Evolutionary conservation across 78 protist species (phyloP), one percentile per base, ranked within the genome.

Genomic region (Chrysochromulina tobinii): DNA sequence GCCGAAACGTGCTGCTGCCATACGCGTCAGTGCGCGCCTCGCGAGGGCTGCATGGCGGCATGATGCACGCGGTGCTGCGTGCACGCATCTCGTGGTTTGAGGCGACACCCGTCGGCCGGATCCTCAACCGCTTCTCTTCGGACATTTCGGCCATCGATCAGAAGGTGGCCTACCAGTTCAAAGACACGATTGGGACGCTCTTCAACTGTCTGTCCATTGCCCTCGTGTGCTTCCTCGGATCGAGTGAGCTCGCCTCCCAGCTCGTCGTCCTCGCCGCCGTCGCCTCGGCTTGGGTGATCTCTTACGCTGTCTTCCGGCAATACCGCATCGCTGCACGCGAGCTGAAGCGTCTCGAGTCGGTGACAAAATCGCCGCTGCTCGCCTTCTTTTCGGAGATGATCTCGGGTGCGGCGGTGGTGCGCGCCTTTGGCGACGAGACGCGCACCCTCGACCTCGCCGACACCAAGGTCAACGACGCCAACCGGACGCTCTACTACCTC

Each of bases 101-200:
- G 89, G 91, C 96, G 5, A 97, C 99, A 11, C 99, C 99, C 9
- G 73, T 94, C 18, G 99, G 99, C 21, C 93, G 98, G 14, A 95
- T 98, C 61, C 75, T 98, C 53, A 97, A 97, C 88, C 96, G 99
- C 64, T 59, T 59, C 12, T 59, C 12, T 7, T 14, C 23, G 7
- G 64, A 7, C 64, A 59, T 12, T 14, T 59, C 23, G 64, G 7
- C 23, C 23, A 59, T 59, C 23, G 64, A 12, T 59, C 23, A 12
- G 64, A 14, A 7, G 7, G 64, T 59, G 64, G 64, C 23, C 12
- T 7, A 12, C 12, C 12, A 59, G 12, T 20, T 25, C 20, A 20
- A 21, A 64, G 51, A 3, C 17, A 7, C 54, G 7, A 0, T 27
- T 1, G 15, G 20, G 9, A 20, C 5, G 64, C 23, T 54, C 27